Evolutionary conservation across 1,139 yeast genomes (phyloP).

Genomic region (Pneumocystis murina): DNA sequence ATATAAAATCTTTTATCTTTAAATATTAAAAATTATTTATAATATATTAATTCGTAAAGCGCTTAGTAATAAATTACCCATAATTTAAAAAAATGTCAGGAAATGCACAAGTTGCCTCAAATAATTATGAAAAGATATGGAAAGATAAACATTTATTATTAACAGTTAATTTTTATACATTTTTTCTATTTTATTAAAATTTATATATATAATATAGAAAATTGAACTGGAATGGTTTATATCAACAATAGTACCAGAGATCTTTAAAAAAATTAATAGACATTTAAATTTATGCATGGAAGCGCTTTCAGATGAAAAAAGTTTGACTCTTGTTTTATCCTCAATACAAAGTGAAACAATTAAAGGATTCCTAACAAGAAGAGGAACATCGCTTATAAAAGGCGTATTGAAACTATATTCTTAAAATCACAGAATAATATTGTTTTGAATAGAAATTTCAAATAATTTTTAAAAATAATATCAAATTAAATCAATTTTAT

Average conservation of each 20-base stretch:
- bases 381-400: constrained; percentile 7
- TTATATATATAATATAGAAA: background rate
- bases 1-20: too few species aligned
- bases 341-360: constrained; percentile 7
- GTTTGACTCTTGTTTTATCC: constrained; percentile 5
- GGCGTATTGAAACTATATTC: background rate
- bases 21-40: too few species aligned
- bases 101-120: background rate
- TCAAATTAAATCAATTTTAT: background rate
- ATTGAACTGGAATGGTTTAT: constrained; percentile 8
- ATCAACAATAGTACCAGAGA: constrained; percentile 5
- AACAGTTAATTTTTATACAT: too few species aligned
- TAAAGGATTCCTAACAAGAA: constrained; percentile 8
- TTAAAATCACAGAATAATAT: background rate
- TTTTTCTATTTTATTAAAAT: background rate
- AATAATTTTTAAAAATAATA: background rate
- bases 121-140: too few species aligned
- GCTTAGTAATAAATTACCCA: too few species aligned
- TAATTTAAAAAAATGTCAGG: background rate
- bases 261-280: constrained; percentile 1
- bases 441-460: background rate
- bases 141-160: too few species aligned
- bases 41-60: too few species aligned
- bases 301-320: constrained; percentile 2
- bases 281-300: constrained; percentile 5